phyloP scores from a whole-genome alignment of 176 grass and related monocot species.

The Ensete glaucum region DNA sequence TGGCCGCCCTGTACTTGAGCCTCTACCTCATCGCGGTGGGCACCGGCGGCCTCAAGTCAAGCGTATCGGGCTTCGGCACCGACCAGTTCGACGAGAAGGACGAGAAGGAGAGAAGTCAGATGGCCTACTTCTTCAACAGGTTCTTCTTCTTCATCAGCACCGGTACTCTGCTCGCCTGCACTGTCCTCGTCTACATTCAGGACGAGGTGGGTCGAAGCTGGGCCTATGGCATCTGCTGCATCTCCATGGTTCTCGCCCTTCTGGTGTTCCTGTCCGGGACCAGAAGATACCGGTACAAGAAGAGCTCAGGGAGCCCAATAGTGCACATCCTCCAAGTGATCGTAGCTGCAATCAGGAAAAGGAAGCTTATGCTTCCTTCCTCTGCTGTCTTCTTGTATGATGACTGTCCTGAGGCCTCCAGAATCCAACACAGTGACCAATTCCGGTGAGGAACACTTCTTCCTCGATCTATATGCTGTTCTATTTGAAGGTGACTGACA shows the following conservation, averaged over 20 bases:
- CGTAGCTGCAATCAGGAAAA: constrained; percentile 47
- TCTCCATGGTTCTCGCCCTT: constrained; percentile 54
- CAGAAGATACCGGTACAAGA: constrained; percentile 62
- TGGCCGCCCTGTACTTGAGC: constrained; percentile 58
- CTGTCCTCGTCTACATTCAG: constrained; percentile 75
- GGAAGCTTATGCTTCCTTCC: constrained; percentile 17
- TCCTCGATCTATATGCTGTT: too few relatives aligned
- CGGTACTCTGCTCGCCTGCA: constrained; percentile 63
- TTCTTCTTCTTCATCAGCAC: constrained; percentile 78
- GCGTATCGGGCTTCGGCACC: constrained; percentile 75
- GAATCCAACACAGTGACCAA: constrained; percentile 48
- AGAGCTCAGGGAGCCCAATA: constrained; percentile 52
- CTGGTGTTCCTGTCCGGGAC: constrained; percentile 51
- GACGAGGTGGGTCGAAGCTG: constrained; percentile 71
- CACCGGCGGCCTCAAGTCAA: constrained; percentile 76
- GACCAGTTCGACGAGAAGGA: constrained; percentile 85
- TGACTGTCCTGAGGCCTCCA: constrained; percentile 27
- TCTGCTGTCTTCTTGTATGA: constrained; percentile 32
- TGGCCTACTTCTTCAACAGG: constrained; percentile 72
- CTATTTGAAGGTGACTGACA: too few relatives aligned
- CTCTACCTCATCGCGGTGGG: constrained; percentile 69
- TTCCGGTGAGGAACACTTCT: constrained; percentile 22
- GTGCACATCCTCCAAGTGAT: constrained; percentile 79
- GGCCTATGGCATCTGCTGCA: constrained; percentile 70
- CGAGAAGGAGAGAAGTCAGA: constrained; percentile 42